phyloP scores from a whole-genome alignment of 345 rosid species.

The Lepidium aucheri region DNA sequence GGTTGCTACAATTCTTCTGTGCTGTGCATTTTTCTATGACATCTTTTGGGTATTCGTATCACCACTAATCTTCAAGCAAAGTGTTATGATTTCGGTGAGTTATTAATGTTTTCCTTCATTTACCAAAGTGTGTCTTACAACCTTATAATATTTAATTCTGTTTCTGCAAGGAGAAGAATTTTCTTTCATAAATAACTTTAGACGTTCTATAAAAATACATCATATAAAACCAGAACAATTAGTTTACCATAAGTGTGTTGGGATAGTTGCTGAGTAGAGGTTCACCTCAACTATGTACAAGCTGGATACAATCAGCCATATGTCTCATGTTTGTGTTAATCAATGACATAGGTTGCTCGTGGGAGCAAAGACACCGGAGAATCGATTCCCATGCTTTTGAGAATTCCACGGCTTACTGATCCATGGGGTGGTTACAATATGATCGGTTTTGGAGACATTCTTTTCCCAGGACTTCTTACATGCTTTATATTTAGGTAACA shows the following conservation, averaged over 20 bases:
- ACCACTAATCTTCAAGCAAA: conserved; percentile 79
- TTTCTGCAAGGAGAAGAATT: neutral
- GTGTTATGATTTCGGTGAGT: conserved; percentile 98
- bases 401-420: conserved; percentile 71
- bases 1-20: conserved; percentile 95
- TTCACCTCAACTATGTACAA: neutral
- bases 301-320: neutral
- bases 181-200: neutral
- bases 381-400: conserved; percentile 92
- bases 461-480: conserved; percentile 90
- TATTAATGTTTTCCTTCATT: neutral
- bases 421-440: conserved; percentile 99
- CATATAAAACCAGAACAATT: neutral
- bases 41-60: conserved; percentile 99
- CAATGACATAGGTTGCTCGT: conserved; percentile 64
- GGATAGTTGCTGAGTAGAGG: neutral
- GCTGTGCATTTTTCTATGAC: conserved; percentile 93
- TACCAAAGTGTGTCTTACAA: neutral
- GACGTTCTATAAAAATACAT: neutral
- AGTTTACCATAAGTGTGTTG: neutral
- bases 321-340: neutral
- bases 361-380: conserved; percentile 89
- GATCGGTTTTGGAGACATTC: conserved; percentile 99
- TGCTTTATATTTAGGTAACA: conserved; percentile 76
- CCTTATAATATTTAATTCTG: neutral